phyloP scores from a whole-genome alignment of 768 basidiomycete species.

The Fistulinella prunicolor region DNA sequence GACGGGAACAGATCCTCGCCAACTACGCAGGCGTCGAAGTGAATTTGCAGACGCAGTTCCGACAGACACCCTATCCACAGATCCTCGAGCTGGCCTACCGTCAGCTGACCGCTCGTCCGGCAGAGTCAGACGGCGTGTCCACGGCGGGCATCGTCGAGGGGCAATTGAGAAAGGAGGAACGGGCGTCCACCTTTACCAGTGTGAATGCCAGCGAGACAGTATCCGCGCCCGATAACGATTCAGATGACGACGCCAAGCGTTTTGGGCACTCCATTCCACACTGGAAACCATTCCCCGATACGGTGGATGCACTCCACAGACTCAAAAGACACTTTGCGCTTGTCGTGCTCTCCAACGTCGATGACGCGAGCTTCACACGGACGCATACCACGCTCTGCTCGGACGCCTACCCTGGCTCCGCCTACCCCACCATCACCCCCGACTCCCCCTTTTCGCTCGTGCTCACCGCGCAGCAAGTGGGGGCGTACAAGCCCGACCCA shows the following conservation, averaged over 20 bases:
- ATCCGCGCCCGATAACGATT: neutral
- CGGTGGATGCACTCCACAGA: conserved; percentile 51
- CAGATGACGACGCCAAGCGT: conserved; percentile 33
- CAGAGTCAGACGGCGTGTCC: conserved; percentile 25
- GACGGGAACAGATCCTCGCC: conserved; percentile 41
- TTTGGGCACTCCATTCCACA: conserved; percentile 60
- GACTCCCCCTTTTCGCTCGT: conserved; percentile 62
- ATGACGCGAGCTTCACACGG: conserved; percentile 56
- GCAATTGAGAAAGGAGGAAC: conserved; percentile 18
- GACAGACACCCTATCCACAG: conserved; percentile 56
- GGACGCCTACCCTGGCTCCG: conserved; percentile 13
- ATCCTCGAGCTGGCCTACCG: conserved; percentile 48
- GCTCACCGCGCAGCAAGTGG: conserved; percentile 68
- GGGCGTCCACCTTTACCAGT: conserved; percentile 4
- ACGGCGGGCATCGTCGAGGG: conserved; percentile 29
- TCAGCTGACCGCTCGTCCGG: conserved; percentile 30
- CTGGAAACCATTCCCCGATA: conserved; percentile 72
- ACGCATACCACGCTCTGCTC: conserved; percentile 51
- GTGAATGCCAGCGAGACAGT: neutral
- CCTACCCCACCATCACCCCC: conserved; percentile 41
- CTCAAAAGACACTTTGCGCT: conserved; percentile 66
- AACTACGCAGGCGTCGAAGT: conserved; percentile 53
- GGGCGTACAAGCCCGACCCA: conserved; percentile 68
- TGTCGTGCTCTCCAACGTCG: conserved; percentile 75
- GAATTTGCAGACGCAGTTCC: conserved; percentile 56